A percentile compares a stretch with the other conserved stretches of the same genome.
Conservation (phyloP, 306 rosid species). For the Trichosanthes truncata region DNA sequence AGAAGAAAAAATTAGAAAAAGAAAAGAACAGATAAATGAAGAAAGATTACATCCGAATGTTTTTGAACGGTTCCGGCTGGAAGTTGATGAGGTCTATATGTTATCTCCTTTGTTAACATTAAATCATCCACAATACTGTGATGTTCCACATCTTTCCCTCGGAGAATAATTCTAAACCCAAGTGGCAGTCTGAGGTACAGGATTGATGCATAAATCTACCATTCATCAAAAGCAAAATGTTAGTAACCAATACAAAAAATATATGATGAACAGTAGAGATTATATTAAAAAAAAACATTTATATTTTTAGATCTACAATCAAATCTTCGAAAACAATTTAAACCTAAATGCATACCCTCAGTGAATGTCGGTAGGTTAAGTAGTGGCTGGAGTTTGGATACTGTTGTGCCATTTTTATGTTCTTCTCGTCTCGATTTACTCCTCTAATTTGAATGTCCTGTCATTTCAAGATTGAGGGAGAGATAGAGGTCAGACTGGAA, state of each 20-base stretch:
- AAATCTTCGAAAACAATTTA: background rate
- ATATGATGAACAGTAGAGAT: no score
- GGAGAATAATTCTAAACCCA: constrained; percentile 68
- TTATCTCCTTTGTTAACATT: constrained; percentile 80
- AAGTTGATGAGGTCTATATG: constrained; percentile 60
- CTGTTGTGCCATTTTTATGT: constrained; percentile 68
- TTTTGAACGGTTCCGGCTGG: constrained; percentile 37
- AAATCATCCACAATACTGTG: constrained; percentile 93
- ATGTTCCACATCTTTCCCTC: constrained; percentile 68
- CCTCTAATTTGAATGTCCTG: constrained; percentile 95
- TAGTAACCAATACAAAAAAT: background rate
- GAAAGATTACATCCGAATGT: constrained; percentile 42
- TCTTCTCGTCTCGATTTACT: constrained; percentile 86
- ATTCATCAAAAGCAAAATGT: background rate
- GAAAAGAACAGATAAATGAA: background rate
- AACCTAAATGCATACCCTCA: constrained; percentile 43
- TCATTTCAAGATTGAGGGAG: background rate
- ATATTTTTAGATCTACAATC: background rate
- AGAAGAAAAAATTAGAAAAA: background rate
- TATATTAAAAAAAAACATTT: no score
- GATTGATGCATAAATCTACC: constrained; percentile 78
- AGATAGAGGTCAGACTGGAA: no score
- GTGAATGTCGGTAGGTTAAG: constrained; percentile 81
- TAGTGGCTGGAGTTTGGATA: constrained; percentile 78
- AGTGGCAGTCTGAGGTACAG: constrained; percentile 74